Evolutionary conservation across 768 basidiomycete genomes (phyloP).

Genomic region (Phanerochaete sordida): DNA sequence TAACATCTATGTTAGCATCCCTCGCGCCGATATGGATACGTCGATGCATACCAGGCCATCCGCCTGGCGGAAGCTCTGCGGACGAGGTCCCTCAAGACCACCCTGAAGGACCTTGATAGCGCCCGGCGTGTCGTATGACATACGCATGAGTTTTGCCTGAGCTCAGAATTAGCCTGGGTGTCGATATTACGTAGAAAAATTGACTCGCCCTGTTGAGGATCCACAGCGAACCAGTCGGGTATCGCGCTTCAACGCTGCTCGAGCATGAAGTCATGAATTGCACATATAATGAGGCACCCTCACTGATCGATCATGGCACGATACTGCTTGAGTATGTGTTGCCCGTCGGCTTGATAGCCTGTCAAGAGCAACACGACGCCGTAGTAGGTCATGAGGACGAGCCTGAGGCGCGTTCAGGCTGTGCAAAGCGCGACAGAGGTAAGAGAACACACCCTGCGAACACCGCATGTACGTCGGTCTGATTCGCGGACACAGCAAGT

Average conservation of each 20-base stretch:
- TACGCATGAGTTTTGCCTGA: slow-evolving; percentile 73
- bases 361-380: slow-evolving; percentile 66
- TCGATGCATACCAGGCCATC: slow-evolving; percentile 55
- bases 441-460: slow-evolving; percentile 61
- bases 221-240: slow-evolving; percentile 70
- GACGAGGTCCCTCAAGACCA: slow-evolving; percentile 51
- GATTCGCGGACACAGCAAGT: slow-evolving; percentile 62
- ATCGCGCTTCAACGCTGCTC: slow-evolving; percentile 48
- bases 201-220: slow-evolving; percentile 58
- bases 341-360: slow-evolving; percentile 76
- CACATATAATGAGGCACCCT: slow-evolving; percentile 15
- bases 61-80: slow-evolving; percentile 62
- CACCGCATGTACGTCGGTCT: slow-evolving; percentile 68
- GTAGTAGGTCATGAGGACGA: slow-evolving; percentile 81
- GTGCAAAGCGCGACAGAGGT: not conserved
- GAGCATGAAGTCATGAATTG: not conserved
- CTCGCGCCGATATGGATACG: not conserved
- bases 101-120: slow-evolving; percentile 61
- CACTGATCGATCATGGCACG: slow-evolving; percentile 61
- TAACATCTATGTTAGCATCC: slow-evolving; percentile 20
- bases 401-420: slow-evolving; percentile 29
- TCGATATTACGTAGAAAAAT: not conserved
- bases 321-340: slow-evolving; percentile 60
- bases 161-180: not conserved
- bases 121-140: slow-evolving; percentile 59